phyloP scores from a whole-genome alignment of 305 asterid genomes.

The Fraxinus floribunda region DNA sequence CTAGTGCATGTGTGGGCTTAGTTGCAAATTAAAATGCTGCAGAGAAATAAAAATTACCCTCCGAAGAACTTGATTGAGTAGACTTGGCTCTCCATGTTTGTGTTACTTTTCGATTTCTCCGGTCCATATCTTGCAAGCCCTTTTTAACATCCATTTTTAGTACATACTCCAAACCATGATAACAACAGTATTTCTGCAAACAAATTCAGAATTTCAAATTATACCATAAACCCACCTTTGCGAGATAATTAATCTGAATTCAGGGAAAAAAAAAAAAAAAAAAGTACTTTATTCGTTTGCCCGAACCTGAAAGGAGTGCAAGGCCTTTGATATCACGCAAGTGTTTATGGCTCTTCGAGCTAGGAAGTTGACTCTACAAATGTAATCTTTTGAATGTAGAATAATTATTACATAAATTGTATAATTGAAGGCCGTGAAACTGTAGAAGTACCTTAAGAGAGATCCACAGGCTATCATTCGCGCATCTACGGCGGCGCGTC shows the following conservation, averaged over 20 bases:
- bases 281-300: background rate
- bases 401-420: background rate
- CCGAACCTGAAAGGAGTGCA: slow-evolving; percentile 36
- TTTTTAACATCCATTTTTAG: slow-evolving; percentile 35
- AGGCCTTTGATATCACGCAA: slow-evolving; percentile 30
- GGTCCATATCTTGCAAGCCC: slow-evolving; percentile 28
- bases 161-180: slow-evolving; percentile 35
- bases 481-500: slow-evolving; percentile 22
- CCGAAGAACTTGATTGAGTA: slow-evolving; percentile 40
- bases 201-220: slow-evolving; percentile 4
- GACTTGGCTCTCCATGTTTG: slow-evolving; percentile 62
- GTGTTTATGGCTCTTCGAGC: slow-evolving; percentile 32
- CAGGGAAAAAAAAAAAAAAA: background rate
- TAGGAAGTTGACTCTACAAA: slow-evolving; percentile 40
- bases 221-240: background rate
- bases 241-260: background rate
- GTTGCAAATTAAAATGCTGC: slow-evolving; percentile 1
- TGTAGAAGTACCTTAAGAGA: slow-evolving; percentile 38
- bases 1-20: background rate
- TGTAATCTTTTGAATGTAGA: background rate
- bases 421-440: background rate
- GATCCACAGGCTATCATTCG: slow-evolving; percentile 48
- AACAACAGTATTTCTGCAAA: slow-evolving; percentile 35
- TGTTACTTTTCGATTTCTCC: slow-evolving; percentile 29
- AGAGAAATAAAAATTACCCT: slow-evolving; percentile 25